Evolutionary conservation across 1,139 yeast genomes (phyloP).

Genomic region (Yamadazyma trypodendri): DNA sequence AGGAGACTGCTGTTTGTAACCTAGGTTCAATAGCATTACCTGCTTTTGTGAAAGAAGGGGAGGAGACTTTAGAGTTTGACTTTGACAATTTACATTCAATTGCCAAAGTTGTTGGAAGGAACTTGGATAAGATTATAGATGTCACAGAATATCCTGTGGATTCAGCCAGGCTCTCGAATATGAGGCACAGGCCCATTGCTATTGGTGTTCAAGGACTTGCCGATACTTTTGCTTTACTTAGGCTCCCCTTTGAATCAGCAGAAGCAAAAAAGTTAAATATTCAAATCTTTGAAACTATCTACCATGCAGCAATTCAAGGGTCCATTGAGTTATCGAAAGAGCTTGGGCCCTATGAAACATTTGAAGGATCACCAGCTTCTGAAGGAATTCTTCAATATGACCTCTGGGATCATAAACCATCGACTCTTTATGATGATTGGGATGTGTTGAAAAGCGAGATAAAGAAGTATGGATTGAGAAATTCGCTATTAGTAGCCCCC

Average conservation of each 20-base stretch:
- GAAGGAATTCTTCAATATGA: conserved; percentile 77
- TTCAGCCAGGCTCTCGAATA: conserved; percentile 66
- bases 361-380: conserved; percentile 80
- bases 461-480: conserved; percentile 66
- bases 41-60: conserved; percentile 31
- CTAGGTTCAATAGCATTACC: conserved; percentile 56
- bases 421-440: conserved; percentile 72
- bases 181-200: conserved; percentile 82
- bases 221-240: conserved; percentile 72
- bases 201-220: conserved; percentile 91
- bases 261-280: conserved; percentile 70
- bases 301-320: conserved; percentile 82
- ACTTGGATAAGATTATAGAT: conserved; percentile 76
- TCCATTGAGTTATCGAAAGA: conserved; percentile 70
- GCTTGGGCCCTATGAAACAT: conserved; percentile 67
- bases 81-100: conserved; percentile 70
- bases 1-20: conserved; percentile 59
- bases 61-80: conserved; percentile 54
- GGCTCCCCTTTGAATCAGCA: conserved; percentile 76
- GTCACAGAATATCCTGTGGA: conserved; percentile 75
- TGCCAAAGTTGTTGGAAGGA: conserved; percentile 70
- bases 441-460: conserved; percentile 60
- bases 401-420: conserved; percentile 75
- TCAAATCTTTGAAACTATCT: conserved; percentile 86
- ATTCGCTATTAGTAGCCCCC: conserved; percentile 83